A percentile compares a stretch with the other conserved stretches of the same genome.
Evolutionary conservation across 2,329 filamentous ascomycete species (phyloP).

Genomic region (Camptophora hylomeconis): DNA sequence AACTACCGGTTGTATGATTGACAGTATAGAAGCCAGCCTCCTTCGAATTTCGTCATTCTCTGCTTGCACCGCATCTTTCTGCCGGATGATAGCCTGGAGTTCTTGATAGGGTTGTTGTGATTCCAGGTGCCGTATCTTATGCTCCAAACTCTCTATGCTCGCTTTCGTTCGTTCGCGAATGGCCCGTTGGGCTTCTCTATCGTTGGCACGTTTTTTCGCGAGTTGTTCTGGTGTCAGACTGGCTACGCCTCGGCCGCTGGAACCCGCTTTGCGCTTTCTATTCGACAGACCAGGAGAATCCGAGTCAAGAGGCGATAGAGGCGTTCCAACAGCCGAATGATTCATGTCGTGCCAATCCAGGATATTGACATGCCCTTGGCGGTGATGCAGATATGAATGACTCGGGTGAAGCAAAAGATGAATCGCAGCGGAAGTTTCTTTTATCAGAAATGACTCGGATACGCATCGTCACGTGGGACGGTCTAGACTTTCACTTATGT

Average conservation of each 20-base stretch:
- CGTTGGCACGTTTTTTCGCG: conserved; percentile 81
- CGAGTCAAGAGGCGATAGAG: too few relatives aligned
- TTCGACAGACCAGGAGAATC: too few relatives aligned
- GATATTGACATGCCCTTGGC: too few relatives aligned
- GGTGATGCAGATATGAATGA: too few relatives aligned
- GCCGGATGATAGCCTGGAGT: conserved; percentile 58
- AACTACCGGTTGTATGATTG: conserved; percentile 34
- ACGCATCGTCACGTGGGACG: too few relatives aligned
- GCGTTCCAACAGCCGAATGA: too few relatives aligned
- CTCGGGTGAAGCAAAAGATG: too few relatives aligned
- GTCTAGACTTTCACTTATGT: too few relatives aligned
- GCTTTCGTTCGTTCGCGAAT: conserved; percentile 72
- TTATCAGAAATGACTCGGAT: too few relatives aligned
- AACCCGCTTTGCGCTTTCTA: conserved; percentile 29
- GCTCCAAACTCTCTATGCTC: conserved; percentile 64
- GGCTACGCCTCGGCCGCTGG: conserved; percentile 59
- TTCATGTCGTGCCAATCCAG: too few relatives aligned
- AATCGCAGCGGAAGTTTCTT: too few relatives aligned
- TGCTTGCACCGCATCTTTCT: conserved; percentile 63
- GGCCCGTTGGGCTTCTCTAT: conserved; percentile 73
- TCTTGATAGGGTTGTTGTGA: conserved; percentile 74
- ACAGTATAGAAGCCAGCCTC: conserved; percentile 52
- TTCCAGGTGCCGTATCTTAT: conserved; percentile 60
- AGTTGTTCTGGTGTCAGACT: conserved; percentile 80
- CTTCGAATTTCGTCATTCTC: conserved; percentile 70